Base-by-base conservation (phyloP, 805 yeast genomes). In the Lipomyces sp. region DNA sequence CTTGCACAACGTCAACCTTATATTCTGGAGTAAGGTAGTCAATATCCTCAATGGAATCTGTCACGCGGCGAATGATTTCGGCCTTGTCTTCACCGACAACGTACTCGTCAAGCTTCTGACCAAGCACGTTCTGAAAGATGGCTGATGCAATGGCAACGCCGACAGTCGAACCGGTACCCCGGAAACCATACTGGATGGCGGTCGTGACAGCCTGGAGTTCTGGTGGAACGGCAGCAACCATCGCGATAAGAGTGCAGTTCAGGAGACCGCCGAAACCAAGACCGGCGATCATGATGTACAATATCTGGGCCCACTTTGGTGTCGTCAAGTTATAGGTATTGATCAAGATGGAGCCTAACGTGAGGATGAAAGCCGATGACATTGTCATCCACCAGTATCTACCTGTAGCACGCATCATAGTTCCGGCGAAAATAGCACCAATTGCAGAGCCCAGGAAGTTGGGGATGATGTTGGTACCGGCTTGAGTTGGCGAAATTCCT, bases 171-270 rank as follows among this genome's bases (percentile, higher is more conserved):
- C 92, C 92, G 0, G 89, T 86, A 11, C 90, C 83, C 74, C 91
- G 81, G 76, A 87, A 87, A 0, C 89, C 89, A 74, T 89, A 89
- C 69, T 88, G 91, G 67, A 89, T 87, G 0, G 92, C 88, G 0
- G 93, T 89, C 0, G 90, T 87, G 37, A 89, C 82, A 1, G 94
- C 92, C 73, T 87, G 92, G 70, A 82, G 82, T 56, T 82, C 79
- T 15, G 77, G 69, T 2, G 87, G 85, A 0, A 86, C 91, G 3
- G 90, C 82, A 0, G 90, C 86, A 63, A 88, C 86, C 78, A 88
- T 81, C 0, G 90, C 86, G 30, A 88, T 77, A 60, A 88, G 77
- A 0, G 89, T 85, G 3, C 86, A 83, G 0, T 90, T 87, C 65
- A 87, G 78, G 71, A 83, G 78, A 2, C 82, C 78, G 1, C 90